Conservation (phyloP, 129 eudicot species). For the Calendula officinalis region DNA sequence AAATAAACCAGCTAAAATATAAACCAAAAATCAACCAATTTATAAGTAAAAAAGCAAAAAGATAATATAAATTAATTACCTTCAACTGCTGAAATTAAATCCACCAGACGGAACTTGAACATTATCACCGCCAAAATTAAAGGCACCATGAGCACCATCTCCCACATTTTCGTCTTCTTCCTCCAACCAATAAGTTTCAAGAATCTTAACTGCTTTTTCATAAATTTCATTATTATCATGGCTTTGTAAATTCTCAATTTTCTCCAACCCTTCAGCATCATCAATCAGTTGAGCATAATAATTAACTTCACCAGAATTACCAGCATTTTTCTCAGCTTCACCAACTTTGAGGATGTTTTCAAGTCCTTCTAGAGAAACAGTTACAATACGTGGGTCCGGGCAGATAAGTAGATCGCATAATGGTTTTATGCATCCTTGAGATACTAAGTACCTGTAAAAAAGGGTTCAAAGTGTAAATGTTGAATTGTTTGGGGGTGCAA, state of each 20-base stretch:
- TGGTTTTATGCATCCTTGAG: constrained; percentile 80
- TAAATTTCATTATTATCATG: constrained; percentile 84
- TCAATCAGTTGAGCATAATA: constrained; percentile 69
- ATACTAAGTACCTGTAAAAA: constrained; percentile 56
- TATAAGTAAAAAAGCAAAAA: not conserved
- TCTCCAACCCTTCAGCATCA: constrained; percentile 83
- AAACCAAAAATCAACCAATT: not conserved
- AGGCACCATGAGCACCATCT: constrained; percentile 49
- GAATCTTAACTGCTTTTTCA: constrained; percentile 79
- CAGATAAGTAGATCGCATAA: constrained; percentile 81
- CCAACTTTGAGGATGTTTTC: constrained; percentile 86
- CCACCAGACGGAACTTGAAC: constrained; percentile 71
- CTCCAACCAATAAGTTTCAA: constrained; percentile 85
- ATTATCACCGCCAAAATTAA: constrained; percentile 54
- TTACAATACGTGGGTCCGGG: constrained; percentile 83
- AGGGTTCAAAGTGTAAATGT: not conserved
- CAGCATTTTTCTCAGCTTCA: constrained; percentile 63
- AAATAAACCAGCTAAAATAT: constrained; percentile 9
- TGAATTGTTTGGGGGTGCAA: not conserved
- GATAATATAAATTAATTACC: constrained; percentile 23
- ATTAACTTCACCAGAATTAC: constrained; percentile 60
- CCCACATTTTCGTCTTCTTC: constrained; percentile 53
- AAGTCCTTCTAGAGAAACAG: constrained; percentile 76
- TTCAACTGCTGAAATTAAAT: constrained; percentile 73
- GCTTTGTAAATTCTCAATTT: constrained; percentile 75